Evolutionary conservation across 2,329 filamentous ascomycete genomes (phyloP).

Genomic region (Gaeumannomyces tritici): DNA sequence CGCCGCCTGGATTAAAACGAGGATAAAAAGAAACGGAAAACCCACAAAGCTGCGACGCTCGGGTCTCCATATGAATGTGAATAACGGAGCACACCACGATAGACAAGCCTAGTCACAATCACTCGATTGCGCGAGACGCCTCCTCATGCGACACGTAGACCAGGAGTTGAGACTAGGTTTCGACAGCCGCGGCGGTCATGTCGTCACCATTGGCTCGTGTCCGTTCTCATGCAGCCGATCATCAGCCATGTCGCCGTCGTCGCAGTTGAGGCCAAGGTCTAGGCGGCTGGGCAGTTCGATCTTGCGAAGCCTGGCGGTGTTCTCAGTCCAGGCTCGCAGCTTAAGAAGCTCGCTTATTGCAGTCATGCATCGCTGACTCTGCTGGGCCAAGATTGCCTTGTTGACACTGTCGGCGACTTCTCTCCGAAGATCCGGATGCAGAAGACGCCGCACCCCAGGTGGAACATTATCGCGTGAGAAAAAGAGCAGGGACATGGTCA

Average conservation of each 20-base stretch:
- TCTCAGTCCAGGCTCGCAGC: slow-evolving; percentile 78
- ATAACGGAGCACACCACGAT: neutral
- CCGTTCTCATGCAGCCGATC: slow-evolving; percentile 25
- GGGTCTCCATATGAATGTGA: neutral
- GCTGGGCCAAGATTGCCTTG: slow-evolving; percentile 68
- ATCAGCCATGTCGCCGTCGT: slow-evolving; percentile 21
- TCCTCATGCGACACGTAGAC: too few species aligned
- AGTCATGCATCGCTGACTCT: slow-evolving; percentile 66
- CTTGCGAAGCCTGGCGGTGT: slow-evolving; percentile 37
- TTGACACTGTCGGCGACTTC: slow-evolving; percentile 86
- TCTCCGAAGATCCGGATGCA: slow-evolving; percentile 70
- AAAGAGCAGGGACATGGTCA: slow-evolving; percentile 85
- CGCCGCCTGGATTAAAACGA: neutral
- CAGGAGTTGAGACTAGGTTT: neutral
- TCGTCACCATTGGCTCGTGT: slow-evolving; percentile 43
- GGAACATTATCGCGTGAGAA: slow-evolving; percentile 76
- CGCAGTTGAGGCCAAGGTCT: slow-evolving; percentile 27
- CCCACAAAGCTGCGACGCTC: neutral
- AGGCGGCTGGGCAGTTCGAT: slow-evolving; percentile 29
- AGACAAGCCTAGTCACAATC: neutral
- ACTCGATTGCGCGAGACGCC: neutral
- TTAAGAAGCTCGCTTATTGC: slow-evolving; percentile 74
- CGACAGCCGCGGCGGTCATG: slow-evolving; percentile 21
- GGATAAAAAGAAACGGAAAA: neutral
- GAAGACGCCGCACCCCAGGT: slow-evolving; percentile 62